A percentile compares a stretch with the other conserved stretches of the same genome.
These are phyloP conservation scores for Aegilops umbellulata DNA, from an alignment of 176 grass and related monocot genomes.

Conservation along the genomic window DNA sequence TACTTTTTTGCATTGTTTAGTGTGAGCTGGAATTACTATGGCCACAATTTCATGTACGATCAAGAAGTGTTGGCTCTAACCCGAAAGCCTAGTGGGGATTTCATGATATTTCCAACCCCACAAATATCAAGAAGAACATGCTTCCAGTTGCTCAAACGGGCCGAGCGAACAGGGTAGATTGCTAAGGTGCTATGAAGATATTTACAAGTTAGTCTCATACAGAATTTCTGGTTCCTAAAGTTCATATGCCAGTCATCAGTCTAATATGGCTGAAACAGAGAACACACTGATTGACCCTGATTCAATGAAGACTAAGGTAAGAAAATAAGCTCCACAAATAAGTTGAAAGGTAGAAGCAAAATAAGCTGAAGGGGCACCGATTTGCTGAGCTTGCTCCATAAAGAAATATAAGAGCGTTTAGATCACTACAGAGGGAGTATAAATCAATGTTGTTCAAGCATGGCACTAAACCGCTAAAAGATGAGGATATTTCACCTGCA, in stretches of 20 bases:
- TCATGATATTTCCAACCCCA: background rate
- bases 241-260: background rate
- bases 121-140: background rate
- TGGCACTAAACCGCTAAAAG: background rate
- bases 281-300: background rate
- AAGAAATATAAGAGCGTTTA: too few relatives aligned
- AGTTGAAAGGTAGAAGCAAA: slow-evolving; percentile 77
- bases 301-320: background rate
- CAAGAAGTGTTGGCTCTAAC: too few relatives aligned
- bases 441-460: background rate
- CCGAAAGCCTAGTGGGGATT: too few relatives aligned
- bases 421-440: background rate
- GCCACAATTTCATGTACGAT: too few relatives aligned
- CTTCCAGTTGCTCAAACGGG: background rate
- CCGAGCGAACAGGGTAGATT: background rate
- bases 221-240: background rate
- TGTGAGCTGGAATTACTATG: too few relatives aligned
- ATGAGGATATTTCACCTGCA: slow-evolving; percentile 54
- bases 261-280: background rate
- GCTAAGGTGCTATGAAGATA: background rate
- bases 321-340: slow-evolving; percentile 59
- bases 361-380: slow-evolving; percentile 62
- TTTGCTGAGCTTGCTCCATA: slow-evolving; percentile 67
- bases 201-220: background rate
- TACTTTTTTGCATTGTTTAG: too few relatives aligned